These are phyloP conservation scores for Melaleuca alternifolia DNA, from an alignment of 345 rosid genomes.

Conservation along the genomic window DNA sequence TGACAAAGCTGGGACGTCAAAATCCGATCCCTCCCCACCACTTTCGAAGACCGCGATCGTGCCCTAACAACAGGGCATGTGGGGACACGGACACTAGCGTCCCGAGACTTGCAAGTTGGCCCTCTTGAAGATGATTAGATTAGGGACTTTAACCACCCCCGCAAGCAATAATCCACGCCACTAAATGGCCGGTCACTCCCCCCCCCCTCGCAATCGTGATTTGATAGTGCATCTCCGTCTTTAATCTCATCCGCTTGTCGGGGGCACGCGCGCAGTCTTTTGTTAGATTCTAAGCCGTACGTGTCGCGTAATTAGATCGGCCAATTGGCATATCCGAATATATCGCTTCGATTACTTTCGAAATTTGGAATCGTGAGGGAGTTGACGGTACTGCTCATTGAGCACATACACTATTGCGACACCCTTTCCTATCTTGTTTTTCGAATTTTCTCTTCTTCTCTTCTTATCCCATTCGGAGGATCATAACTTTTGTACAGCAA, in stretches of 20 bases:
- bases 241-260: not conserved
- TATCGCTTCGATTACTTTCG: not conserved
- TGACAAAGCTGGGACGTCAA: not conserved
- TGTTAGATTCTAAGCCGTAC: not conserved
- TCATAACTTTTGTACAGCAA: too few species aligned
- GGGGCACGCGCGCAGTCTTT: not conserved
- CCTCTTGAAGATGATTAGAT: not conserved
- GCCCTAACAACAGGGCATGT: not conserved
- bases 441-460: too few species aligned
- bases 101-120: not conserved
- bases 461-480: too few species aligned
- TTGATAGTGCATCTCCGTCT: not conserved
- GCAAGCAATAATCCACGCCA: not conserved
- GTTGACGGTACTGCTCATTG: not conserved
- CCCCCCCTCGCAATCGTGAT: not conserved
- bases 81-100: not conserved
- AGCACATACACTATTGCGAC: not conserved
- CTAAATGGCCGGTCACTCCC: not conserved
- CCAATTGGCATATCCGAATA: fast-evolving
- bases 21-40: not conserved
- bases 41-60: not conserved
- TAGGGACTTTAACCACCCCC: not conserved
- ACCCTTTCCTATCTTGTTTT: not conserved
- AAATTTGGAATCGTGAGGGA: not conserved
- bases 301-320: not conserved